phyloP scores from a whole-genome alignment of 2,329 filamentous ascomycete species.

The Lachnellula willkommii region DNA sequence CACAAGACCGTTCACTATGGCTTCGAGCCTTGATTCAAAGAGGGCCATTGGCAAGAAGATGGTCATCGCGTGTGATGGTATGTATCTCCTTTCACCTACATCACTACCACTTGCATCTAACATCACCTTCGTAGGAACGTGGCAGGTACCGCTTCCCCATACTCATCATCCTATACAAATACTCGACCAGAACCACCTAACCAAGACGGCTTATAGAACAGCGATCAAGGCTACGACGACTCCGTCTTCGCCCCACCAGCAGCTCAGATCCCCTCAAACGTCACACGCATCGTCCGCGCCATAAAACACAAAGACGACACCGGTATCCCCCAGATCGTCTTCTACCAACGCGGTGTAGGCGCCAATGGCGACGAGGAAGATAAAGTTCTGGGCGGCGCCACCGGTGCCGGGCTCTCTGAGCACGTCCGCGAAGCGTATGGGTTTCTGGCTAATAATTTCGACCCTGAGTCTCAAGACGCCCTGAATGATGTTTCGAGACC shows the following conservation, averaged over 20 bases:
- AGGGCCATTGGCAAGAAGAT: slow-evolving; percentile 17
- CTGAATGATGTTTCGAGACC: slow-evolving; percentile 13
- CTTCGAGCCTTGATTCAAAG: neutral
- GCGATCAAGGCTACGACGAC: slow-evolving; percentile 15
- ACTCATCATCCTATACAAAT: neutral
- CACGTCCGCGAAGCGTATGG: slow-evolving; percentile 44
- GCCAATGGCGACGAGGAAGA: slow-evolving; percentile 45
- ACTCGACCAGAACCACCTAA: neutral
- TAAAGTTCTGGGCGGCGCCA: slow-evolving; percentile 46
- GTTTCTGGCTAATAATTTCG: slow-evolving; percentile 42
- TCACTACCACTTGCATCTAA: neutral
- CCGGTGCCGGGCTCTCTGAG: slow-evolving; percentile 49
- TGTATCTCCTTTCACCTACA: neutral
- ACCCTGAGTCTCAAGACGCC: slow-evolving; percentile 20
- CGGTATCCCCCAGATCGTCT: slow-evolving; percentile 50
- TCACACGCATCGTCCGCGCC: slow-evolving; percentile 53
- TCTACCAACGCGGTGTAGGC: slow-evolving; percentile 57
- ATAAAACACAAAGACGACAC: slow-evolving; percentile 47
- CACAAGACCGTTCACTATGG: slow-evolving; percentile 8
- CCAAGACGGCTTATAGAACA: slow-evolving; percentile 7
- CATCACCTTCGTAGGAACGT: slow-evolving; percentile 15
- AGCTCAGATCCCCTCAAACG: slow-evolving; percentile 45
- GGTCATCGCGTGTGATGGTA: slow-evolving; percentile 23
- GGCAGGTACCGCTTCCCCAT: slow-evolving; percentile 12
- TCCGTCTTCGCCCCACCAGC: slow-evolving; percentile 7